Evolutionary conservation across 2,329 filamentous ascomycete genomes (phyloP), one percentile per base, ranked within the genome.

Genomic region (Colletotrichum orbiculare): DNA sequence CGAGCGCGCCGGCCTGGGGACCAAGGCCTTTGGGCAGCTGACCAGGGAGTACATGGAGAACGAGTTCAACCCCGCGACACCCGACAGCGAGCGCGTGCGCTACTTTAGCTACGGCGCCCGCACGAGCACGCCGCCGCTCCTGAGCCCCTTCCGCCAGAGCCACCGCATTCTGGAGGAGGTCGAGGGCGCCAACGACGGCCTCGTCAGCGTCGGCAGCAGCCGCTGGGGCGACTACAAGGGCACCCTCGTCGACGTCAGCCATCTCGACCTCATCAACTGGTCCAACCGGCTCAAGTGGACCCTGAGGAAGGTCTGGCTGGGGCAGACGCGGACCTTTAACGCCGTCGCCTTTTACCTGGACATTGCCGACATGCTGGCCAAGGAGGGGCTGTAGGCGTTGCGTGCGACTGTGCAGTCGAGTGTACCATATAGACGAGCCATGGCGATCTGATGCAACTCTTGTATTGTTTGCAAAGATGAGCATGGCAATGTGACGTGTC

Each of bases 331-430:
- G 62, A 88, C 84, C 13, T 91, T 91, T 70, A 91, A 90, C 71
- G 88, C 88, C 2, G 83, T 90, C 62, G 88, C 88, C 0, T 89
- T 91, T 70, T 91, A 91, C 70, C 80, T 90, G 2, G 87, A 84
- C 64, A 87, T 91, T 71, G 84, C 84, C 10, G 86, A 92, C 71
- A 92, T 91, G 89, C 78, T 93, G 54, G 88, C 90, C 2, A 90
- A 89, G 70, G 89, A 92, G 72, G 88, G 86, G 2, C 66, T 80
- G 15, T 81, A 66, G 75, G 6, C 13, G n/a, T 4, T 41, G 39
- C 55, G 47, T 37, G 46, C 37, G 35, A 11, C 2, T 33, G 34
- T 55, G 33, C 35, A 8, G 25, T 25, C 4, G 25, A 25, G 25
- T 25, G 25, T 25, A 25, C 25, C 1, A 25, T 25, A 25, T 25